Evolutionary conservation across 768 basidiomycete genomes (phyloP).

Genomic region (Boletus rufocinnamomeus): DNA sequence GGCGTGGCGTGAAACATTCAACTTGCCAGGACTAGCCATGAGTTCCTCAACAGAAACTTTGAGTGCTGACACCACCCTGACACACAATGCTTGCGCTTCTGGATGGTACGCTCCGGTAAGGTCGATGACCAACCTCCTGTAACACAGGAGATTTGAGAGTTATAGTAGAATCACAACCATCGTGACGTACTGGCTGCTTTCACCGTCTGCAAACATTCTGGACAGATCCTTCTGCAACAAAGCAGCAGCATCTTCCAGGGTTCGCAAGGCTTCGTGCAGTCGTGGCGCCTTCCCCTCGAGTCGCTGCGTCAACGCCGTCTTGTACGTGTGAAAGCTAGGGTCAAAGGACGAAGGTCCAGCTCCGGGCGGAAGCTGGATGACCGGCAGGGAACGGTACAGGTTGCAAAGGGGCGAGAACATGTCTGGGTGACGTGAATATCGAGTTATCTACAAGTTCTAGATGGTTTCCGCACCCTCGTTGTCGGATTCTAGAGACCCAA

Average conservation of each 20-base stretch:
- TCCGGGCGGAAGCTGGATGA: constrained; percentile 47
- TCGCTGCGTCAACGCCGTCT: constrained; percentile 58
- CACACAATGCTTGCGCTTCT: constrained; percentile 50
- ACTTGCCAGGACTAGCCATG: constrained; percentile 40
- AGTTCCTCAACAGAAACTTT: constrained; percentile 37
- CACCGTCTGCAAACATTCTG: constrained; percentile 43
- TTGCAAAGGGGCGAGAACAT: constrained; percentile 48
- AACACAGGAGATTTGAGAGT: constrained; percentile 3
- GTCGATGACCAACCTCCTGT: constrained; percentile 43
- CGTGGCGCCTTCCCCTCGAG: constrained; percentile 64
- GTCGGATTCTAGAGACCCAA: constrained; percentile 33
- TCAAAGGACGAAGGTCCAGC: constrained; percentile 38
- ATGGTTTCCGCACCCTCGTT: constrained; percentile 20
- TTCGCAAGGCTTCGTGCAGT: constrained; percentile 56
- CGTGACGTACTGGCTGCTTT: constrained; percentile 45
- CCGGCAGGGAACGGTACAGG: constrained; percentile 55
- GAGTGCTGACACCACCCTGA: constrained; percentile 44
- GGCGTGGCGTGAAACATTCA: not conserved
- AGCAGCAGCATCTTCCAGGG: constrained; percentile 60
- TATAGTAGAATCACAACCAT: not conserved
- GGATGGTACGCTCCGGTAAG: constrained; percentile 51
- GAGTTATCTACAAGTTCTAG: not conserved
- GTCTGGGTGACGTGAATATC: constrained; percentile 40
- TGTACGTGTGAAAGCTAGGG: constrained; percentile 62
- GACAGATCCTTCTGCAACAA: constrained; percentile 61